Percentiles rank a stretch among this genome's conserved stretches.
Evolutionary conservation across 2,329 filamentous ascomycete genomes (phyloP).

Genomic region (Macrophomina pseudophaseolina): DNA sequence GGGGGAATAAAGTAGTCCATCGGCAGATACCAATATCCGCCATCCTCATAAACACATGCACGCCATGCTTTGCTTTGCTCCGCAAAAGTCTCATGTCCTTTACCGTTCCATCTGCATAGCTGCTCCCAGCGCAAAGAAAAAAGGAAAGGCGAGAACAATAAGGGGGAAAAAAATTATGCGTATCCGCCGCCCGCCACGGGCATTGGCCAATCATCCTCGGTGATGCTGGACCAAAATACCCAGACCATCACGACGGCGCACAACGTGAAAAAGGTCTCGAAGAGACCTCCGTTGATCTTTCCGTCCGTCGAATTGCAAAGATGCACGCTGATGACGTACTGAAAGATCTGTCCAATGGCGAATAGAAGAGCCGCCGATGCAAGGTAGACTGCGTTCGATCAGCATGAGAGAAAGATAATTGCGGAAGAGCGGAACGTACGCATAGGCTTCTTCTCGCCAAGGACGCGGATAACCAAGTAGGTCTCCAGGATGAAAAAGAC

Average conservation of each 20-base stretch:
- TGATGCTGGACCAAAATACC: constrained; percentile 99
- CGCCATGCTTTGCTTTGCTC: constrained; percentile 25
- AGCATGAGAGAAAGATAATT: background rate
- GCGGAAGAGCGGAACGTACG: constrained; percentile 53
- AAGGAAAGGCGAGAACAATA: constrained; percentile 20
- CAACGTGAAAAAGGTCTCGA: constrained; percentile 91
- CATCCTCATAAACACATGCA: constrained; percentile 26
- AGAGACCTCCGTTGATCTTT: constrained; percentile 90
- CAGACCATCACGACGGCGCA: constrained; percentile 82
- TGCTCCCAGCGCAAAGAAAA: constrained; percentile 2
- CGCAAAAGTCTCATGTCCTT: constrained; percentile 20
- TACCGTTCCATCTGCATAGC: constrained; percentile 2
- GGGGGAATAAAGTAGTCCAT: constrained; percentile 27
- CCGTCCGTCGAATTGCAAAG: constrained; percentile 83
- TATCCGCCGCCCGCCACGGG: constrained; percentile 49
- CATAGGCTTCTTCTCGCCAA: constrained; percentile 93
- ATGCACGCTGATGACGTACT: constrained; percentile 89
- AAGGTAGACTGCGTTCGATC: constrained; percentile 68
- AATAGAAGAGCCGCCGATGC: constrained; percentile 77
- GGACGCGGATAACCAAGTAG: constrained; percentile 80
- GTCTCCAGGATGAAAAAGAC: constrained; percentile 84
- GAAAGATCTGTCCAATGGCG: constrained; percentile 91
- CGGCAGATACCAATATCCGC: constrained; percentile 11
- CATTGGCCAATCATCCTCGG: constrained; percentile 94
- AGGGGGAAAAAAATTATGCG: constrained; percentile 43